A percentile compares a stretch with the other conserved stretches of the same genome.
Conservation (phyloP, 768 basidiomycete genomes). For the Lactarius akahatsu region DNA sequence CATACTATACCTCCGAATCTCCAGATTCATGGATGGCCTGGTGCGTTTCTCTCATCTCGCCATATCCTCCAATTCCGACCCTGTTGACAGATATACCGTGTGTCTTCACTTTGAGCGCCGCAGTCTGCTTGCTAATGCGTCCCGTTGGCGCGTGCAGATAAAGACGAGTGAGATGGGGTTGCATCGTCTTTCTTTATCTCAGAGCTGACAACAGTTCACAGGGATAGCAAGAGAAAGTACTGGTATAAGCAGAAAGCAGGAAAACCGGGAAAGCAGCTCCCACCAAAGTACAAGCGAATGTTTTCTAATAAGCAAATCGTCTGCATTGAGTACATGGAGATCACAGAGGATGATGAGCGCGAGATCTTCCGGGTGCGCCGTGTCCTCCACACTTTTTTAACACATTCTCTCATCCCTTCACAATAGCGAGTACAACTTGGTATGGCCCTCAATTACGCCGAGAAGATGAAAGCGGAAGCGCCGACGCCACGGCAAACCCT, state of each 20-base stretch:
- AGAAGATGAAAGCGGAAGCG: slow-evolving; percentile 34
- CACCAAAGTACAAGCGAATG: slow-evolving; percentile 36
- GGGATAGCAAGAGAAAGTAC: slow-evolving; percentile 34
- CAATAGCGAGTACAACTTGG: slow-evolving; percentile 35
- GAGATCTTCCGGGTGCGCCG: slow-evolving; percentile 37
- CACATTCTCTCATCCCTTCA: background rate
- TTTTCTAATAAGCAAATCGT: slow-evolving; percentile 49
- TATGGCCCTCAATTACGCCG: slow-evolving; percentile 33
- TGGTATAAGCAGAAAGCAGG: slow-evolving; percentile 37
- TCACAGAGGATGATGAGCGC: slow-evolving; percentile 34
- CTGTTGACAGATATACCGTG: slow-evolving; percentile 20
- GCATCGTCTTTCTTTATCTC: no score
- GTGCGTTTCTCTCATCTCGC: slow-evolving; percentile 40
- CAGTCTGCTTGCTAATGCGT: background rate
- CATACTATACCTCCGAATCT: background rate
- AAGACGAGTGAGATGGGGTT: slow-evolving; percentile 39
- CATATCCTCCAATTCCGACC: background rate
- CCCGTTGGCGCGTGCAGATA: slow-evolving; percentile 34
- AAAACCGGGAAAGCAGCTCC: slow-evolving; percentile 35
- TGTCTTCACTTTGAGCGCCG: background rate
- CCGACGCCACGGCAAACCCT: slow-evolving; percentile 30
- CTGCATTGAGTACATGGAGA: slow-evolving; percentile 48
- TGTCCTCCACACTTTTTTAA: background rate
- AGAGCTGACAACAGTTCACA: background rate
- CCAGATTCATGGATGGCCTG: slow-evolving; percentile 55